Evolutionary conservation across 345 rosid species (phyloP), one percentile per base, ranked within the genome.

Genomic region (Rhizophora apiculata): DNA sequence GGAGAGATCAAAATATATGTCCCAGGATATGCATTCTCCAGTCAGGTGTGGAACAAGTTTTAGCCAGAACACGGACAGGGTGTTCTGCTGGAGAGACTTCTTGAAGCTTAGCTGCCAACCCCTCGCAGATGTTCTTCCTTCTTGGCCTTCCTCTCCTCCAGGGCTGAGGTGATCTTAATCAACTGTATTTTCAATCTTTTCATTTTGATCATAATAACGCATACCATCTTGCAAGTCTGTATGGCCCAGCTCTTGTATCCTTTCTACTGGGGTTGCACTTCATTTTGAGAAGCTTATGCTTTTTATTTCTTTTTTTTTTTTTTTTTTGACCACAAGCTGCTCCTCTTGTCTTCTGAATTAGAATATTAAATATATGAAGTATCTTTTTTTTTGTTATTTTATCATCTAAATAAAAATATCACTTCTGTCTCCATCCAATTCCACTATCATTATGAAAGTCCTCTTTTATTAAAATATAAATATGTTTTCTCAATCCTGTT

Each of bases 1-100:
- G 79, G 81, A 82, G 58, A 82, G 85, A 55, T 71, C 75, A 19
- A 79, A 79, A 70, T 76, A 76, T 73, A 79, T 82, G 85, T 75
- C 82, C 9, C 34, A 58, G 8, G 81, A 82, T 26, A 68, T 79
- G 77, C 8, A 24, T 24, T 55, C 81, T 19, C 68, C 76, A 8
- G 81, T 80, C 13, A 64, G 85, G 68, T 82, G 55, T 30, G 85
- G 85, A 19, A 82, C 85, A 26, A 82, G 85, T 68, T 68, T 73
- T 58, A 82, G 76, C 70, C 85, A 82, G 63, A 79, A 43, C 60
- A 82, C 29, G 9, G 85, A 82, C 51, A 37, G 66, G 0, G 76
- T 66, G 30, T 82, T 79, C 46, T 79, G 81, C 46, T 82, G 85
- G 85, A 71, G 85, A 68, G 85, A 82, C 48, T 76, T 82, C 65